A percentile compares a stretch with the other conserved stretches of the same genome.
phyloP scores from a whole-genome alignment of 495 filamentous ascomycete species.

The Clohesyomyces aquaticus region DNA sequence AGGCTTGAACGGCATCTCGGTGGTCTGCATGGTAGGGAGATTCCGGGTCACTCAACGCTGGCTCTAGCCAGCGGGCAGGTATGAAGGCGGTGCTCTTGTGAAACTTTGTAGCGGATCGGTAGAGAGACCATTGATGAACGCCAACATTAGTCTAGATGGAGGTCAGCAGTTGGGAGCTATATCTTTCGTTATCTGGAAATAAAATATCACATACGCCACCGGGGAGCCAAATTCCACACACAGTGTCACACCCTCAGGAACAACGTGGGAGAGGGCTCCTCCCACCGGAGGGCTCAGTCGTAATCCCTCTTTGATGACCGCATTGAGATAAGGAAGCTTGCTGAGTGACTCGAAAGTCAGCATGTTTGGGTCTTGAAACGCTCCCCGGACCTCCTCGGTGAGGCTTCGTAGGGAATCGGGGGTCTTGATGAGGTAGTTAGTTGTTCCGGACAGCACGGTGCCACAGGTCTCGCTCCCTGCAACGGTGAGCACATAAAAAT shows the following conservation, averaged over 20 bases:
- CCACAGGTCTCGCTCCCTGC: constrained; percentile 20
- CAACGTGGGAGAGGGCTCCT: not conserved
- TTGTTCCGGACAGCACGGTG: constrained; percentile 13
- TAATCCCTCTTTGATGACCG: constrained; percentile 16
- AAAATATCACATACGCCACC: not conserved
- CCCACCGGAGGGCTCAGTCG: constrained; percentile 9
- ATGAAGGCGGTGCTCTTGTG: not conserved
- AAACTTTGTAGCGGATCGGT: not conserved
- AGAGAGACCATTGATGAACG: constrained; percentile 1
- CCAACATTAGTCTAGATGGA: not conserved
- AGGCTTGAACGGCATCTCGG: not conserved
- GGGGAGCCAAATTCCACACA: constrained; percentile 2
- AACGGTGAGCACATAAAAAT: constrained; percentile 10
- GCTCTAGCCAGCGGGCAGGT: not conserved
- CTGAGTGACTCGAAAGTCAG: not conserved
- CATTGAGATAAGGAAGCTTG: constrained; percentile 20
- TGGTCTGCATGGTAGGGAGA: constrained; percentile 6
- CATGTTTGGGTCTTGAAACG: not conserved
- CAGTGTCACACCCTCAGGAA: constrained; percentile 7
- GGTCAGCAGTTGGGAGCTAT: not conserved
- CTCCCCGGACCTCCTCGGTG: constrained; percentile 1
- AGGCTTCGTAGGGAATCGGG: not conserved
- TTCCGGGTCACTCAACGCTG: not conserved
- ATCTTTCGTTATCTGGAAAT: not conserved
- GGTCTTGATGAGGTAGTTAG: constrained; percentile 8